Evolutionary conservation across 768 basidiomycete species (phyloP).

Genomic region (Hygrophoropsis aurantiaca): DNA sequence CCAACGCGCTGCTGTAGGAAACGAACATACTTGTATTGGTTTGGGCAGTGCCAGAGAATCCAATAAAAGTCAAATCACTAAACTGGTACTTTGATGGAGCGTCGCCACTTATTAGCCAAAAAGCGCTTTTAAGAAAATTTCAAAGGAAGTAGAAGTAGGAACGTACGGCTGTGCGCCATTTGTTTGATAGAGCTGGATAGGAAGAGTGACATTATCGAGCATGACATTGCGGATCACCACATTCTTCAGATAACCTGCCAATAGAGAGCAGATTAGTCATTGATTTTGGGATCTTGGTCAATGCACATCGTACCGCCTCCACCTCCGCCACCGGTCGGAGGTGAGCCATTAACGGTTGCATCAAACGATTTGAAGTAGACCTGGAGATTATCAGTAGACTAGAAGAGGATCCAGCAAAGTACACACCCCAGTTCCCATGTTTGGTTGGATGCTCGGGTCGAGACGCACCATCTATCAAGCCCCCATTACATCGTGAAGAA

Average conservation of each 20-base stretch:
- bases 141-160: background rate
- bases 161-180: slow-evolving; percentile 45
- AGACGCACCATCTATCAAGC: slow-evolving; percentile 44
- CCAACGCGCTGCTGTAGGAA: background rate
- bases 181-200: slow-evolving; percentile 51
- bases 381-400: slow-evolving; percentile 24
- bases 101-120: slow-evolving; percentile 40
- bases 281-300: background rate
- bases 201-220: slow-evolving; percentile 46
- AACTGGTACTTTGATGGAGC: slow-evolving; percentile 48
- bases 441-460: slow-evolving; percentile 48
- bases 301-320: slow-evolving; percentile 29
- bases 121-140: background rate
- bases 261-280: background rate
- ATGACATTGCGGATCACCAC: slow-evolving; percentile 41
- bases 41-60: slow-evolving; percentile 47
- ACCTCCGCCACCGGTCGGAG: slow-evolving; percentile 58
- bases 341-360: slow-evolving; percentile 47
- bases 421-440: slow-evolving; percentile 53
- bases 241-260: slow-evolving; percentile 42
- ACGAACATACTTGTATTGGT: slow-evolving; percentile 36
- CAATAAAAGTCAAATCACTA: slow-evolving; percentile 42
- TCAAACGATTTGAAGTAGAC: slow-evolving; percentile 61
- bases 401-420: background rate
- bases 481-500: background rate